Base-by-base conservation (phyloP, 2,329 filamentous ascomycete genomes). In the Coniochaeta hoffmannii region DNA sequence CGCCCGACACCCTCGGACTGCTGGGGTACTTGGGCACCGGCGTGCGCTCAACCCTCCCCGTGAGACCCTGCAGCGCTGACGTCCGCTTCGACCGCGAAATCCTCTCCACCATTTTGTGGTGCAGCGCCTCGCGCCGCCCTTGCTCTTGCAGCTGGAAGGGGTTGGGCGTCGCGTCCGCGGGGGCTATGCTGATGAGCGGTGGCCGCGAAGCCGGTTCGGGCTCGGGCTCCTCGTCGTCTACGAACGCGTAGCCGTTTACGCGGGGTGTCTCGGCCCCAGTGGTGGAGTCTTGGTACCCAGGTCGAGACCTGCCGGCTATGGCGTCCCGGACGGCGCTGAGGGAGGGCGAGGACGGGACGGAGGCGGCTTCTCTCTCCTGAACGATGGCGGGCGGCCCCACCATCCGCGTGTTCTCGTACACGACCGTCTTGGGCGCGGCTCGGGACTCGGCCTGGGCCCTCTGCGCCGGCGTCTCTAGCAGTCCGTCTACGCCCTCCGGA, bases 201-300 rank as follows among this genome's bases (percentile, higher is more conserved):
- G 67, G 58, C 32, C 14, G n/a, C 12, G 64, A 36, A 8, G 54
- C 24, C 5, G 55, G n/a, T 8, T 69, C 53, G 77, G 76, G 64
- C 15, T 78, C 78, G 0, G 82, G 80, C 38, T 81, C 78, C 51
- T 88, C 88, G 56, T 95, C 90, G 62, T 96, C 91, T 34, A 99
- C 92, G 70, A 96, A 97, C 0, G 90, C 83, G 68, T 97, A 99
- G 1, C 94, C 94, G 60, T 95, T 96, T 0, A 97, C 89, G 2
- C 90, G 81, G 0, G 93, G 94, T 0, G 93, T 97, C 69, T 95
- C 91, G 56, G 63, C 62, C 2, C 78, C 78, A 10, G 75, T 68
- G 4, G 70, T 75, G 6, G 82, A 82, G 61, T 90, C 85, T 12
- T 83, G 82, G 24, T 86, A 81, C 9, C 77, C 80, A 2, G 77